Evolutionary conservation across 2,329 filamentous ascomycete genomes (phyloP), one percentile per base, ranked within the genome.

Genomic region (Onygenales sp.): DNA sequence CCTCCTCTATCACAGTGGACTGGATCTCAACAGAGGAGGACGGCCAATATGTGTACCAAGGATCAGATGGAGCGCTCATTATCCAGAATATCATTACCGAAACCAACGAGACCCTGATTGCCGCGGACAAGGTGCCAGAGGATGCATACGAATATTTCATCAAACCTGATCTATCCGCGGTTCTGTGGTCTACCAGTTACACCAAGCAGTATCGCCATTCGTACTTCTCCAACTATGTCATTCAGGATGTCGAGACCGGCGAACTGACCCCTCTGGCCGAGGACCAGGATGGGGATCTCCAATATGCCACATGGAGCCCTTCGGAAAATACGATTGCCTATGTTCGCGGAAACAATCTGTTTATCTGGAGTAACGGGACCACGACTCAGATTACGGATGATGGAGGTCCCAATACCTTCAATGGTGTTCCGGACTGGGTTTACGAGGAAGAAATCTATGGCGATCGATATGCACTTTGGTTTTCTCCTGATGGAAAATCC

Each of bases 361-460:
- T 77, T 66, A 64, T 86, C 51, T 79, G 76, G 71, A 72, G 71
- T 55, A 73, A 78, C 49, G 80, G 80, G 32, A 71, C 74, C 2
- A 69, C 81, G 11, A 74, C 72, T 2, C 81, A 80, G 48, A 85
- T 96, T 61, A 96, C 91, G 3, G 79, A 76, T 44, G 90, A 96
- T 63, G 91, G 92, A 14, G 88, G 91, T 0, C 76, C 82, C 0
- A 84, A 95, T 62, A 82, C 89, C 58, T 87, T 96, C 70, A 94
- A 96, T 62, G 91, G 91, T 14, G 83, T 95, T 36, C 91, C 92
- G 0, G 92, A 97, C 69, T 97, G 92, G 91, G 91, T 95, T 0
- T 94, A 93, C 63, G 87, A 92, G 64, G 81, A 84, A 62, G 88
- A 93, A 68, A 87, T 92, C 4, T 86, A 95, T 54, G 70, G 74